Evolutionary conservation across 257 asterid species (phyloP), one percentile per base, ranked within the genome.

Genomic region (Plantago elongata): DNA sequence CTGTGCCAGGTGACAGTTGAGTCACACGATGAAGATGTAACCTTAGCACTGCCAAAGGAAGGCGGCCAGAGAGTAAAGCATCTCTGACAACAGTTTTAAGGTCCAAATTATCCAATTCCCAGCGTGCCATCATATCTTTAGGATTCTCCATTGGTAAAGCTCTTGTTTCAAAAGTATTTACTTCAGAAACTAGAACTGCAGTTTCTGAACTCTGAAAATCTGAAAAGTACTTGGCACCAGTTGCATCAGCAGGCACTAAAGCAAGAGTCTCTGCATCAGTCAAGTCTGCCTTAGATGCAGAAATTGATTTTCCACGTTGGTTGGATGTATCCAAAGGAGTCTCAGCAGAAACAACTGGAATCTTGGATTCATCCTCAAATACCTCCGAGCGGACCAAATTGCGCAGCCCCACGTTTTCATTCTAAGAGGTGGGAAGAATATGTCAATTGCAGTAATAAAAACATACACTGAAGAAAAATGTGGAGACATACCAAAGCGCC

Each of bases 11-110:
- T 65, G 68, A 72, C 73, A 75, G 51, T 71, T 84, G 80, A 69
- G 69, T 80, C 67, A 73, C 72, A 68, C 78, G 87, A 61, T 79
- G 90, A 74, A 92, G 90, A 83, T 89, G 99, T 79, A 92, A 77
- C 69, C 88, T 83, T 74, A 89, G 97, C 68, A 88, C 96, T 51
- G 99, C 99, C 73, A 86, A 79, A 67, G 99, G 99, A 75, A 92
- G 97, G 63, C 99, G 95, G 34, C 96, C 96, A 60, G 96, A 80
- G 66, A 80, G 83, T 73, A 92, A 76, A 52, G 99, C 99, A 60
- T 92, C 99, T 78, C 79, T 82, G 70, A 89, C 99, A 63, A 92
- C 83, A 70, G 87, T 81, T 76, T 77, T 86, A 18, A 83, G 72
- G 75, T 92, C 95, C 85, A 84, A 74, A 67, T 89, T 79, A 76